phyloP scores from a whole-genome alignment of 441 rosid genomes.

The Bocquillonia castaneifolia region DNA sequence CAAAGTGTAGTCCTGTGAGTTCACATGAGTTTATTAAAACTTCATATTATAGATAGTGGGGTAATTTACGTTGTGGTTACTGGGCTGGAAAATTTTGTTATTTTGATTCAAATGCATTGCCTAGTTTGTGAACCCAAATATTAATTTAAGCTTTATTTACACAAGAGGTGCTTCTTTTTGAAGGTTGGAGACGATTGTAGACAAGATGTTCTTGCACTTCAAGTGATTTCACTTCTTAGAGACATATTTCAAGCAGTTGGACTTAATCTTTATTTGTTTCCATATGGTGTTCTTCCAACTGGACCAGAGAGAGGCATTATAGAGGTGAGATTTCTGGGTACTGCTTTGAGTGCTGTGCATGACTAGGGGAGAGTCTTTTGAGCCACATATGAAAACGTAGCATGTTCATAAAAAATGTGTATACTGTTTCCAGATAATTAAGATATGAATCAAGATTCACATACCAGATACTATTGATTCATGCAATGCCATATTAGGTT shows the following conservation, averaged over 20 bases:
- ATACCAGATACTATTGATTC: background rate
- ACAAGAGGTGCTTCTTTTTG: slow-evolving; percentile 16
- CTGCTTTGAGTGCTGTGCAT: background rate
- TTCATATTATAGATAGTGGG: too few species aligned
- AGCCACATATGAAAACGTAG: background rate
- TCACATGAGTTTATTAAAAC: too few species aligned
- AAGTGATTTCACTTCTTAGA: slow-evolving; percentile 90
- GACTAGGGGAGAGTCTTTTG: background rate
- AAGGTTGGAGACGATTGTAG: slow-evolving; percentile 99
- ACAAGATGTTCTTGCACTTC: slow-evolving; percentile 98
- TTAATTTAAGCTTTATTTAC: slow-evolving; percentile 5
- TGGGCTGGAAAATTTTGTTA: background rate
- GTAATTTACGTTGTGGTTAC: too few species aligned
- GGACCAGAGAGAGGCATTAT: slow-evolving; percentile 92
- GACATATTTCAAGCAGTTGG: slow-evolving; percentile 89
- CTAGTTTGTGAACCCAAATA: background rate
- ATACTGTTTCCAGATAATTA: background rate
- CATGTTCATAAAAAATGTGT: background rate
- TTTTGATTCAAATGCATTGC: too few species aligned
- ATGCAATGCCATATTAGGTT: background rate
- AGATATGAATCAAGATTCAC: background rate
- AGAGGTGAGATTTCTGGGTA: slow-evolving; percentile 52
- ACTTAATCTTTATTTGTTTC: slow-evolving; percentile 80
- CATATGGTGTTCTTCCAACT: slow-evolving; percentile 99
- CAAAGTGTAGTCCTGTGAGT: too few species aligned